These are phyloP conservation scores for Metschnikowia colocasiae DNA, from an alignment of 805 yeast genomes.

Conservation along the genomic window DNA sequence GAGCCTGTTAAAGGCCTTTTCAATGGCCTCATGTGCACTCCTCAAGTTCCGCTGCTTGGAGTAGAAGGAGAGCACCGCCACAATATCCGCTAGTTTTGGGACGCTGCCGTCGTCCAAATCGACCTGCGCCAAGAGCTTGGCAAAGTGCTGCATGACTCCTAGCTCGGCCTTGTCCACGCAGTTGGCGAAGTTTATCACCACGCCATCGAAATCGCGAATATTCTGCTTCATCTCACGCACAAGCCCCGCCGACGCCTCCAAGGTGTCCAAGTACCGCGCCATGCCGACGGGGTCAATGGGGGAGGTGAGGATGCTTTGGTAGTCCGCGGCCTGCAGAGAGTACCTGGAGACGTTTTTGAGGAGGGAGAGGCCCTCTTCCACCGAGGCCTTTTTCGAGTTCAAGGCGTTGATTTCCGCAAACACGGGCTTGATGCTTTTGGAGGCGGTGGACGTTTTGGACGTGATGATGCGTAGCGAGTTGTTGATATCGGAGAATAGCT, in stretches of 20 bases:
- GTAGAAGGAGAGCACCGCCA: slow-evolving; percentile 12
- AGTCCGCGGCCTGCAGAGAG: slow-evolving; percentile 42
- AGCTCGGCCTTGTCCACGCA: slow-evolving; percentile 56
- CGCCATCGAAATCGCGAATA: slow-evolving; percentile 60
- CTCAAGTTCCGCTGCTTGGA: slow-evolving; percentile 11
- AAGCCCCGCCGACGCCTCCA: slow-evolving; percentile 42
- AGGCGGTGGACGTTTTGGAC: slow-evolving; percentile 51
- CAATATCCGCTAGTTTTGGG: slow-evolving; percentile 11
- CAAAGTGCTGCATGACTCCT: slow-evolving; percentile 49
- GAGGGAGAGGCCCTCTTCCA: slow-evolving; percentile 52
- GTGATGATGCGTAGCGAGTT: slow-evolving; percentile 54
- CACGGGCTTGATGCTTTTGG: slow-evolving; percentile 66
- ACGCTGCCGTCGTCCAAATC: slow-evolving; percentile 7
- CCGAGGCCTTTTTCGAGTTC: slow-evolving; percentile 52
- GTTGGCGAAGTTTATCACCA: slow-evolving; percentile 55
- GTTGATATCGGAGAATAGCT: slow-evolving; percentile 52
- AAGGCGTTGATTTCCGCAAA: slow-evolving; percentile 57
- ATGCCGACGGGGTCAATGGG: slow-evolving; percentile 41
- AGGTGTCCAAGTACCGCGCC: slow-evolving; percentile 29
- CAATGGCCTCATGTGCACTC: slow-evolving; percentile 15
- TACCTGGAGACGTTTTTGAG: slow-evolving; percentile 50
- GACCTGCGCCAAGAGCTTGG: slow-evolving; percentile 16
- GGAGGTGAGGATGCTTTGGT: slow-evolving; percentile 33
- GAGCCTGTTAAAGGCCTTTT: slow-evolving; percentile 10
- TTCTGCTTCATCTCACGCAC: slow-evolving; percentile 41